These are phyloP conservation scores for Ceratobasidium sp. DNA, from an alignment of 1,284 basidiomycete species.

Conservation along the genomic window DNA sequence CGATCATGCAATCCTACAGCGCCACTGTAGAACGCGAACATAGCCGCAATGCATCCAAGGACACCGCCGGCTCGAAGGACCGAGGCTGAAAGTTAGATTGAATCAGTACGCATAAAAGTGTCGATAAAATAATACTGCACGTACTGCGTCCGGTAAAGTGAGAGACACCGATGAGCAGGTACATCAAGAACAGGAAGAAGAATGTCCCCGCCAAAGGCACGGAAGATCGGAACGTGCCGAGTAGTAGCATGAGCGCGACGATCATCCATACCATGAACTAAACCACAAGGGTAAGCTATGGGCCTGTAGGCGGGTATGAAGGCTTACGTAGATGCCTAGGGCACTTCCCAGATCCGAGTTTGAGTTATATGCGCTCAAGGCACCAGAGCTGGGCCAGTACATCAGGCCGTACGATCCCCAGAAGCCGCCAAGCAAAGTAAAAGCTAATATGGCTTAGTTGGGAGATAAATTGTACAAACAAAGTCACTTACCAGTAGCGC, in stretches of 20 bases:
- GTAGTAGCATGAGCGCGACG: constrained; percentile 51
- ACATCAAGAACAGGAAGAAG: constrained; percentile 61
- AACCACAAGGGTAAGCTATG: not conserved
- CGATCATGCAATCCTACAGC: constrained; percentile 69
- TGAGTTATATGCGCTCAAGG: constrained; percentile 32
- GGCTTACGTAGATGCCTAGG: constrained; percentile 49
- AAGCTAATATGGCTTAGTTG: constrained; percentile 50
- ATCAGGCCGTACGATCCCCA: constrained; percentile 52
- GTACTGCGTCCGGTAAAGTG: constrained; percentile 56
- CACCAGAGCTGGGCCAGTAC: constrained; percentile 48
- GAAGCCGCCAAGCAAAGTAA: constrained; percentile 54
- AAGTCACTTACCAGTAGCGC: constrained; percentile 57
- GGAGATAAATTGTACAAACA: too few species aligned
- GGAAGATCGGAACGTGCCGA: constrained; percentile 56
- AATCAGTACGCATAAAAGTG: not conserved
- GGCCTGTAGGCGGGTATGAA: not conserved
- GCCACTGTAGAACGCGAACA: constrained; percentile 78
- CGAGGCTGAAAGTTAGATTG: not conserved
- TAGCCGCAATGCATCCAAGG: constrained; percentile 76
- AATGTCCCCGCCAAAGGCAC: constrained; percentile 57
- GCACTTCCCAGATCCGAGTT: constrained; percentile 44
- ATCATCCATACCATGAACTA: constrained; percentile 52
- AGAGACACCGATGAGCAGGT: constrained; percentile 53
- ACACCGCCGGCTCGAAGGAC: constrained; percentile 76
- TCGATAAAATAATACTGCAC: constrained; percentile 56